Percentiles rank a stretch among this genome's conserved stretches.
These are phyloP conservation scores for Cyberlindnera japonica DNA, from an alignment of 805 yeast genomes.

Conservation along the genomic window DNA sequence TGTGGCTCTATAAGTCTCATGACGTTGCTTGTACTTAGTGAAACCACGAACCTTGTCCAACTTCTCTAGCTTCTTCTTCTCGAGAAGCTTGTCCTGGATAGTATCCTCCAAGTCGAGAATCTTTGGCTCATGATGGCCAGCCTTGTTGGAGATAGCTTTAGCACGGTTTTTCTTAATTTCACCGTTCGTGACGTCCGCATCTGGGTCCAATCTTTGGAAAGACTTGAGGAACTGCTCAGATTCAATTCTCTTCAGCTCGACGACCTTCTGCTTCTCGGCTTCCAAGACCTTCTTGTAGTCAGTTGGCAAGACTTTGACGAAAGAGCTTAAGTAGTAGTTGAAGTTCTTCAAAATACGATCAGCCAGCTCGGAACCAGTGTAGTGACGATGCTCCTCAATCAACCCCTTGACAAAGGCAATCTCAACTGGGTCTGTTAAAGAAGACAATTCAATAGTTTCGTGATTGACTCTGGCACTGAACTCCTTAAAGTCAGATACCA, in stretches of 20 bases:
- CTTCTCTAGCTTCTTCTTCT: slow-evolving; percentile 58
- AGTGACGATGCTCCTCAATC: slow-evolving; percentile 92
- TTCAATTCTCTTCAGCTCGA: slow-evolving; percentile 54
- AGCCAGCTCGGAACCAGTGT: slow-evolving; percentile 90
- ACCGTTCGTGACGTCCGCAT: slow-evolving; percentile 84
- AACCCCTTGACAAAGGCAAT: slow-evolving; percentile 91
- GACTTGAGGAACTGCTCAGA: slow-evolving; percentile 62
- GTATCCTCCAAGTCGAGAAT: slow-evolving; percentile 89
- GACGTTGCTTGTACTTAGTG: slow-evolving; percentile 87
- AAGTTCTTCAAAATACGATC: slow-evolving; percentile 78
- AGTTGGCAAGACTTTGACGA: slow-evolving; percentile 88
- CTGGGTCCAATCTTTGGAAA: slow-evolving; percentile 72
- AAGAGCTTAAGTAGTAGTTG: slow-evolving; percentile 81
- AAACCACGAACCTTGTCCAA: slow-evolving; percentile 86
- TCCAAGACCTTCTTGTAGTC: slow-evolving; percentile 91
- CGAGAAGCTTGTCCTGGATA: slow-evolving; percentile 62
- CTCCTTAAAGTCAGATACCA: slow-evolving; percentile 87
- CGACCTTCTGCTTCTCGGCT: slow-evolving; percentile 63
- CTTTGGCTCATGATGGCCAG: slow-evolving; percentile 64
- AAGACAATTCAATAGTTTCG: slow-evolving; percentile 77
- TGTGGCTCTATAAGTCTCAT: slow-evolving; percentile 81
- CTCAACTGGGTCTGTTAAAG: slow-evolving; percentile 81
- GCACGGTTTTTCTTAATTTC: slow-evolving; percentile 50
- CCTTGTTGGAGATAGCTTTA: slow-evolving; percentile 27
- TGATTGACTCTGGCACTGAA: slow-evolving; percentile 74